phyloP scores from a whole-genome alignment of 345 rosid species.

The Moringa oleifera region DNA sequence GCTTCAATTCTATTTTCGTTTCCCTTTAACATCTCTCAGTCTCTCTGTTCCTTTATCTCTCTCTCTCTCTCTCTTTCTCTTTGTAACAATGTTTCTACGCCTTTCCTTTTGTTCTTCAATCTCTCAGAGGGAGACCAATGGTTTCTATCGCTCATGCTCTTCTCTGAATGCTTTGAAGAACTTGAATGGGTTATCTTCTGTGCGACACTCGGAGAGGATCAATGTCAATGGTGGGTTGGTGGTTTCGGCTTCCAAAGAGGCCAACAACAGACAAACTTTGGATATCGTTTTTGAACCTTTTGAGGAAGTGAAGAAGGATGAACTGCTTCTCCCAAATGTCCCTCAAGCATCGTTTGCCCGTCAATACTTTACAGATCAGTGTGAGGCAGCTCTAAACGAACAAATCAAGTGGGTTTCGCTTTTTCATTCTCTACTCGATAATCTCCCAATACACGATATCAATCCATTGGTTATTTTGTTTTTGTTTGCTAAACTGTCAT shows the following conservation, averaged over 20 bases:
- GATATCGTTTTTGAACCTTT: slow-evolving; percentile 70
- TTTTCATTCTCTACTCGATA: too few species aligned
- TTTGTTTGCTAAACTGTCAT: too few species aligned
- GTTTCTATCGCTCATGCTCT: not conserved
- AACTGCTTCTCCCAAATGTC: slow-evolving; percentile 41
- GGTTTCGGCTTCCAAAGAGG: slow-evolving; percentile 35
- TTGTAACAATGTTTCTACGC: slow-evolving; percentile 4
- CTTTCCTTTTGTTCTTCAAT: slow-evolving; percentile 2
- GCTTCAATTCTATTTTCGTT: not conserved
- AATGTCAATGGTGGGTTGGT: not conserved
- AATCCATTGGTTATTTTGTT: too few species aligned
- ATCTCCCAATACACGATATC: too few species aligned
- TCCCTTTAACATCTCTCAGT: too few species aligned
- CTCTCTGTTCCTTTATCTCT: too few species aligned
- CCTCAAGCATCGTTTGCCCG: slow-evolving; percentile 61
- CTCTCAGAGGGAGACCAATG: not conserved
- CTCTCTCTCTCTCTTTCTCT: not conserved
- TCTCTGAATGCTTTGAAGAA: not conserved
- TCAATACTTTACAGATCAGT: slow-evolving; percentile 37
- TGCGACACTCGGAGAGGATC: not conserved
- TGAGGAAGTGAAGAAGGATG: slow-evolving; percentile 71
- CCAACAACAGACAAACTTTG: slow-evolving; percentile 26
- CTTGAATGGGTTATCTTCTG: slow-evolving; percentile 9
- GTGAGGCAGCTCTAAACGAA: slow-evolving; percentile 67
- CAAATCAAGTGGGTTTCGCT: slow-evolving; percentile 61